Conservation (phyloP, 73 alveolate genomes). For the Paramecium sonneborni region DNA sequence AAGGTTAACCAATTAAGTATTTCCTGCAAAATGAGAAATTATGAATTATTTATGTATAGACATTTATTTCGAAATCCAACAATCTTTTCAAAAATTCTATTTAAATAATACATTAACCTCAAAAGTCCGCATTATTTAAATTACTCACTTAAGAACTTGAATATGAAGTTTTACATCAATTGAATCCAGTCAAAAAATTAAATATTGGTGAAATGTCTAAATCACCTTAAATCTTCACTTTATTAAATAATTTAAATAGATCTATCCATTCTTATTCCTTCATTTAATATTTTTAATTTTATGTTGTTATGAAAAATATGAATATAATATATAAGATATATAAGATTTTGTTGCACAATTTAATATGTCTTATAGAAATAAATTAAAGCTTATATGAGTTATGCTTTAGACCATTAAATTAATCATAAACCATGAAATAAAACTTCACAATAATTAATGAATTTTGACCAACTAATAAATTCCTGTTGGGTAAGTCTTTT, state of each 20-base stretch:
- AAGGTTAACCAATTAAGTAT: conserved; percentile 54
- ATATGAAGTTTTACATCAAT: background rate
- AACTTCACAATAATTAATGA: conserved; percentile 42
- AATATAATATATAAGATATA: background rate
- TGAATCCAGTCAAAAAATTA: background rate
- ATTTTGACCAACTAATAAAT: conserved; percentile 39
- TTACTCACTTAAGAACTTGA: background rate
- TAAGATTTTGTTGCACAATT: background rate
- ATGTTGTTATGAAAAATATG: background rate
- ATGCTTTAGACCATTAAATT: conserved; percentile 56
- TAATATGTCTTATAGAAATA: background rate
- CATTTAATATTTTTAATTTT: conserved; percentile 6
- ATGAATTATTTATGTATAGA: conserved; percentile 4
- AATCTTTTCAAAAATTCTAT: background rate
- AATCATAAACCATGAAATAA: conserved; percentile 63
- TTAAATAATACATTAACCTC: background rate
- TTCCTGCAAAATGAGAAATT: conserved; percentile 11
- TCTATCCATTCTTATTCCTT: background rate
- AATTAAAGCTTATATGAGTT: background rate
- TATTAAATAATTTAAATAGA: background rate
- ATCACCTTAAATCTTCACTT: background rate
- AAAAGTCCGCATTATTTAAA: background rate
- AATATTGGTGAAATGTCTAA: background rate
- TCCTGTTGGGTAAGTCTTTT: background rate
- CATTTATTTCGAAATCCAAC: conserved; percentile 27